Evolutionary conservation across 441 rosid species (phyloP).

Genomic region (Gossypium trilobum): DNA sequence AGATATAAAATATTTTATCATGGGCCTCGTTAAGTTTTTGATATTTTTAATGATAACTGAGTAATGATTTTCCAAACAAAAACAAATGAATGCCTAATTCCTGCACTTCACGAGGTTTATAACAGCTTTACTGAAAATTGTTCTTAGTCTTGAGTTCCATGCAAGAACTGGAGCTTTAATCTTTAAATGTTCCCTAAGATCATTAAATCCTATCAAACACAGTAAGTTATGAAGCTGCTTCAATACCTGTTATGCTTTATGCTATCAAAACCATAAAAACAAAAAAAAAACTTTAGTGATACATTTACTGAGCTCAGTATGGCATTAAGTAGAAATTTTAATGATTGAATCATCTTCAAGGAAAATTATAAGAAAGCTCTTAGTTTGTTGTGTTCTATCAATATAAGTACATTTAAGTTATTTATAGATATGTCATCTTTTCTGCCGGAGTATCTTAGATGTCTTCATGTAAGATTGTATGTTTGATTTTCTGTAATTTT

Average conservation of each 20-base stretch:
- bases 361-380: background rate
- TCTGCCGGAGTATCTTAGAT: background rate
- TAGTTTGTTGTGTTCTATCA: slow-evolving; percentile 6
- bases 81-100: background rate
- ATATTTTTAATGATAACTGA: background rate
- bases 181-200: background rate
- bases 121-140: background rate
- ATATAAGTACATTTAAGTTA: background rate
- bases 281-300: background rate
- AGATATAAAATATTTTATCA: background rate
- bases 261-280: background rate
- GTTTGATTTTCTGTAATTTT: background rate
- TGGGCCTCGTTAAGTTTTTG: background rate
- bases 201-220: background rate
- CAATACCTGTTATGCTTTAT: background rate
- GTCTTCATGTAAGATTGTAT: background rate
- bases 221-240: background rate
- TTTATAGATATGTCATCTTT: background rate
- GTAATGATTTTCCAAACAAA: background rate
- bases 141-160: background rate
- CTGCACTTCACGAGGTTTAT: background rate
- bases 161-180: background rate
- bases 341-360: background rate
- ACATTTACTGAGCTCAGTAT: background rate
- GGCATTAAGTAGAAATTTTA: background rate